Evolutionary conservation across 139 green algal species (phyloP).

Genomic region (Chlorella sp.): DNA sequence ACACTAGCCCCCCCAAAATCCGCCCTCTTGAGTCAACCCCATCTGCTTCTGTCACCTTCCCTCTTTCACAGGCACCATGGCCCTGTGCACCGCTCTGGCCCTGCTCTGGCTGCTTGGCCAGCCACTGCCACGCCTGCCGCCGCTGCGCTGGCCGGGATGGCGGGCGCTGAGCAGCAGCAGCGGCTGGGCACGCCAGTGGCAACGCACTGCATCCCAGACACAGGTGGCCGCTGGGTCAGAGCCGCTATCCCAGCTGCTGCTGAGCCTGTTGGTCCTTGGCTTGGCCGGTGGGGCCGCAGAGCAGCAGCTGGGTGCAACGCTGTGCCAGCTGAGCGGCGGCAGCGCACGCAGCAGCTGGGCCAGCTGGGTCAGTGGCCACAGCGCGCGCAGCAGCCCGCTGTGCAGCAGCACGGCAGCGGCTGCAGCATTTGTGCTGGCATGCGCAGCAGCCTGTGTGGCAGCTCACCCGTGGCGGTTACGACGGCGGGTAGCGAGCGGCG

Average conservation of each 20-base stretch:
- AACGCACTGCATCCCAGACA: no score
- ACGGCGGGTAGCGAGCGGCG: background rate
- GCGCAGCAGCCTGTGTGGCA: background rate
- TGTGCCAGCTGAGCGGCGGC: background rate
- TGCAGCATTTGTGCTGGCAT: background rate
- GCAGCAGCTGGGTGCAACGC: background rate
- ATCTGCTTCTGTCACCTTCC: background rate
- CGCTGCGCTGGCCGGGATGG: background rate
- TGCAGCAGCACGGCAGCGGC: background rate
- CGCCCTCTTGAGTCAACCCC: no score
- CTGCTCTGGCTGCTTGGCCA: slow-evolving; percentile 1
- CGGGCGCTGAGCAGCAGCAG: background rate
- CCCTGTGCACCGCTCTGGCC: background rate
- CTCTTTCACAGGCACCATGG: background rate
- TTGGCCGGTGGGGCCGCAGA: background rate
- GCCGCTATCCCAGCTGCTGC: background rate
- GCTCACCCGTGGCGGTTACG: background rate
- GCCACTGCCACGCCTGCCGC: background rate
- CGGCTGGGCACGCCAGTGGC: background rate
- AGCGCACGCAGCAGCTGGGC: no score
- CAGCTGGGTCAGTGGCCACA: background rate
- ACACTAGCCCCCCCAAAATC: no score
- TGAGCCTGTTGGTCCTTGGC: background rate
- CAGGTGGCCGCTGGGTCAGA: background rate
- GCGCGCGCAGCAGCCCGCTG: background rate